Conservation (phyloP, 2,329 filamentous ascomycete species). For the Ophiostoma triangulosporum region DNA sequence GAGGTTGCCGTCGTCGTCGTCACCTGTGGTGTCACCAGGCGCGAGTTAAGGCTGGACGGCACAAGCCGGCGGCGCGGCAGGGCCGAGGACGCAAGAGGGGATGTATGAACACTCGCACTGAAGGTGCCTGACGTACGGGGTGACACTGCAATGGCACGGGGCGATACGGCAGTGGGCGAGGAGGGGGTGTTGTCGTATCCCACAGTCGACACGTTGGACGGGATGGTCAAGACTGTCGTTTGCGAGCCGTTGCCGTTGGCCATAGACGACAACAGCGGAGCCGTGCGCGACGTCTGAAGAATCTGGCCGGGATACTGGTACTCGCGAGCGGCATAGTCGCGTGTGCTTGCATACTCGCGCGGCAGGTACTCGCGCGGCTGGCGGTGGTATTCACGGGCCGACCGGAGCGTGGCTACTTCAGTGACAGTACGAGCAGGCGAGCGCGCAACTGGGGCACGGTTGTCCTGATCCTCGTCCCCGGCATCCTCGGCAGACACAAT, state of each 20-base stretch:
- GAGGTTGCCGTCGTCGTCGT: constrained; percentile 18
- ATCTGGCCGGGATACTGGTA: constrained; percentile 2
- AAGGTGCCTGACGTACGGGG: too few species aligned
- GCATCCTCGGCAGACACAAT: constrained; percentile 33
- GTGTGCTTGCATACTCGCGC: constrained; percentile 14
- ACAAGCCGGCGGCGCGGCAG: constrained; percentile 41
- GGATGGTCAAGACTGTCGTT: constrained; percentile 15
- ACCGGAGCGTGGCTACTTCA: constrained; percentile 31
- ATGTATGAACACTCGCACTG: too few species aligned
- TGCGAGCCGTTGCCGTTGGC: not conserved
- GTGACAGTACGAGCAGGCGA: constrained; percentile 45
- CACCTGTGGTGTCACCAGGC: constrained; percentile 28
- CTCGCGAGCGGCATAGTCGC: constrained; percentile 4
- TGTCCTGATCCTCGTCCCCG: constrained; percentile 23
- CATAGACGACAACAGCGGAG: not conserved
- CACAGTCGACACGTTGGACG: not conserved
- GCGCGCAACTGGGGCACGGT: constrained; percentile 27
- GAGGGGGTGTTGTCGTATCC: constrained; percentile 2
- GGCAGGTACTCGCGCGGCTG: constrained; percentile 6
- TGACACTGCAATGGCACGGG: not conserved
- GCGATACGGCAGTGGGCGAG: not conserved
- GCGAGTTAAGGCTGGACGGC: constrained; percentile 34
- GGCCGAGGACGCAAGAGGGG: constrained; percentile 26
- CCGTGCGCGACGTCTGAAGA: not conserved
- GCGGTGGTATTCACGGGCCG: constrained; percentile 26